phyloP scores from a whole-genome alignment of 345 rosid species.

The Rhizophora mangle region DNA sequence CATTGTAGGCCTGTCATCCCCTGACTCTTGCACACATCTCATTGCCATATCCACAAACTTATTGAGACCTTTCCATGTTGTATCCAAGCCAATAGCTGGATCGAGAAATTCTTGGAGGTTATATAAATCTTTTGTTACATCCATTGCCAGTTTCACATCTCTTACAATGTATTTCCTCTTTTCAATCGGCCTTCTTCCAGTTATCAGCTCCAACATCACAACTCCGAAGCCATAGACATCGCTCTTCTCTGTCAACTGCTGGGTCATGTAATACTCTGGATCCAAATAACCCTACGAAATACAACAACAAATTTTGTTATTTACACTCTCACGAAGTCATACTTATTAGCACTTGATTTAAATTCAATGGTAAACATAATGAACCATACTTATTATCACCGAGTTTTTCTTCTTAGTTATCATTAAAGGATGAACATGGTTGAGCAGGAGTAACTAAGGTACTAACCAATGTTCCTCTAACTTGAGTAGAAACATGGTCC shows the following conservation, averaged over 20 bases:
- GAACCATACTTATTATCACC: too few species aligned
- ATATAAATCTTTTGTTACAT: slow-evolving; percentile 49
- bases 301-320: neutral
- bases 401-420: too few species aligned
- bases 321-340: too few species aligned
- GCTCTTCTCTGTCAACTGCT: slow-evolving; percentile 84
- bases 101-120: slow-evolving; percentile 67
- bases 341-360: too few species aligned
- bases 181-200: slow-evolving; percentile 73
- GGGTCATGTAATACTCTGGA: slow-evolving; percentile 95
- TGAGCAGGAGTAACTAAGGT: neutral
- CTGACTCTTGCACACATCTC: slow-evolving; percentile 54
- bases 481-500: slow-evolving; percentile 82
- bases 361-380: neutral
- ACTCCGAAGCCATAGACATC: slow-evolving; percentile 96
- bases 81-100: slow-evolving; percentile 43
- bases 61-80: slow-evolving; percentile 52
- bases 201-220: slow-evolving; percentile 67
- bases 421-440: neutral
- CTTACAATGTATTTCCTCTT: slow-evolving; percentile 77
- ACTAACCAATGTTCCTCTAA: slow-evolving; percentile 94
- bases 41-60: slow-evolving; percentile 61
- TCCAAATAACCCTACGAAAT: slow-evolving; percentile 73
- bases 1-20: slow-evolving; percentile 64
- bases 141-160: slow-evolving; percentile 61